Percentiles rank a stretch among this genome's conserved stretches.
Conservation (phyloP, 192 early-diverging fungal species). For the Coemansia sp. region DNA sequence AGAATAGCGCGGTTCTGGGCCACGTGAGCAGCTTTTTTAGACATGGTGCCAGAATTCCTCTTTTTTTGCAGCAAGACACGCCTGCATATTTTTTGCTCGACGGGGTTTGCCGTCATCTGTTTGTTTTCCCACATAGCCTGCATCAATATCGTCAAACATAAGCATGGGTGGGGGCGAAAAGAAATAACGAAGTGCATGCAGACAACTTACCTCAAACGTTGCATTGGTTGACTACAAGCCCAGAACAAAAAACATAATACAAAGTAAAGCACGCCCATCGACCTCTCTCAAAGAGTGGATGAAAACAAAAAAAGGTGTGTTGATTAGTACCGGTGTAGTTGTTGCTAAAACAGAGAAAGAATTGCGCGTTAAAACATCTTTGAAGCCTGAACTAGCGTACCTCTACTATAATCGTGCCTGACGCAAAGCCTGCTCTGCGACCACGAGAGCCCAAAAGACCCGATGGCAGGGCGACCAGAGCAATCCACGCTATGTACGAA, state of each 20-base stretch:
- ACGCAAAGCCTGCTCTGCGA: conserved; percentile 16
- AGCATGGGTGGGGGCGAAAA: conserved; percentile 1
- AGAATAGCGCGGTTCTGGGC: neutral
- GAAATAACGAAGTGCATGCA: neutral
- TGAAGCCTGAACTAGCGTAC: conserved; percentile 10
- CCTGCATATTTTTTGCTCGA: neutral
- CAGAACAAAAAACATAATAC: neutral
- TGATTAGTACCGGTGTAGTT: conserved; percentile 1
- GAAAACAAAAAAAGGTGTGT: neutral
- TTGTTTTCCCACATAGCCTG: conserved; percentile 3
- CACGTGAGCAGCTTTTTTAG: neutral
- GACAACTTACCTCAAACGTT: conserved; percentile 43
- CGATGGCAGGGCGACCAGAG: conserved; percentile 22
- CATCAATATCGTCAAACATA: neutral
- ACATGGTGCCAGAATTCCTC: neutral
- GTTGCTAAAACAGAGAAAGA: neutral
- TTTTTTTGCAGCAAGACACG: neutral
- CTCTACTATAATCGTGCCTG: conserved; percentile 37
- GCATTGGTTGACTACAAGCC: conserved; percentile 43
- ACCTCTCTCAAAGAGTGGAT: neutral
- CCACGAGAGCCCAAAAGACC: conserved; percentile 11
- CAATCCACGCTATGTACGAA: conserved; percentile 10
- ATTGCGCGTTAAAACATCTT: neutral
- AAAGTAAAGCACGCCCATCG: neutral
- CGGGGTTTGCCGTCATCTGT: neutral